phyloP scores from a whole-genome alignment of 2,329 filamentous ascomycete species.

The Clarireedia hainanense region DNA sequence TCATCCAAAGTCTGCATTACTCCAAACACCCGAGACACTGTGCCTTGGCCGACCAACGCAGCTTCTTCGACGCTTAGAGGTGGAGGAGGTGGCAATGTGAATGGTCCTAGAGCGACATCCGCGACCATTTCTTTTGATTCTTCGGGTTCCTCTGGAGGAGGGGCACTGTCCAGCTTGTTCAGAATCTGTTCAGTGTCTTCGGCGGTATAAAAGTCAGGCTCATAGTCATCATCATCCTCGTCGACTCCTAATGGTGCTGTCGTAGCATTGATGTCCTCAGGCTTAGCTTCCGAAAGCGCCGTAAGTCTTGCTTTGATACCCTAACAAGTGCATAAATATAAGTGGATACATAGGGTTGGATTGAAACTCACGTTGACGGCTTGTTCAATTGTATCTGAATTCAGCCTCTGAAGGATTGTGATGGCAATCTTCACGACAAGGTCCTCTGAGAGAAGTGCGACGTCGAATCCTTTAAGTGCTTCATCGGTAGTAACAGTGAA shows the following conservation, averaged over 20 bases:
- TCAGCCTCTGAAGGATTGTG: slow-evolving; percentile 65
- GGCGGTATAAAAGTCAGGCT: slow-evolving; percentile 68
- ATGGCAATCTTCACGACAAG: slow-evolving; percentile 77
- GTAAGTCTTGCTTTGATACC: slow-evolving; percentile 43
- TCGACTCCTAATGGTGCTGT: slow-evolving; percentile 57
- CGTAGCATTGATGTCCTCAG: slow-evolving; percentile 42
- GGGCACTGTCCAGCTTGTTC: slow-evolving; percentile 66
- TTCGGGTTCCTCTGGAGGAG: slow-evolving; percentile 49
- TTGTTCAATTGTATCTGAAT: slow-evolving; percentile 58
- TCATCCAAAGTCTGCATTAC: slow-evolving; percentile 70
- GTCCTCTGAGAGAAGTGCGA: slow-evolving; percentile 66
- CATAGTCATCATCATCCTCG: slow-evolving; percentile 86
- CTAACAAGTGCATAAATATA: slow-evolving; percentile 22
- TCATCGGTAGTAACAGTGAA: slow-evolving; percentile 77
- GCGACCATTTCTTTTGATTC: slow-evolving; percentile 31
- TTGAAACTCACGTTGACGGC: slow-evolving; percentile 58
- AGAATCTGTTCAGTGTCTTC: slow-evolving; percentile 72
- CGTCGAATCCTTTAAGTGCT: slow-evolving; percentile 72
- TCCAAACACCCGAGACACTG: slow-evolving; percentile 68
- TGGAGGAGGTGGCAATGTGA: slow-evolving; percentile 71
- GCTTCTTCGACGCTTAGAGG: slow-evolving; percentile 64
- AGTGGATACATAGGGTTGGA: neutral
- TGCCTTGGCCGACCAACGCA: slow-evolving; percentile 64
- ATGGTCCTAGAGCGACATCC: slow-evolving; percentile 56
- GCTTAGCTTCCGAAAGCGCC: slow-evolving; percentile 26